These are phyloP conservation scores for Dothideomycetidae sp. DNA, from an alignment of 2,329 filamentous ascomycete species.

Conservation along the genomic window DNA sequence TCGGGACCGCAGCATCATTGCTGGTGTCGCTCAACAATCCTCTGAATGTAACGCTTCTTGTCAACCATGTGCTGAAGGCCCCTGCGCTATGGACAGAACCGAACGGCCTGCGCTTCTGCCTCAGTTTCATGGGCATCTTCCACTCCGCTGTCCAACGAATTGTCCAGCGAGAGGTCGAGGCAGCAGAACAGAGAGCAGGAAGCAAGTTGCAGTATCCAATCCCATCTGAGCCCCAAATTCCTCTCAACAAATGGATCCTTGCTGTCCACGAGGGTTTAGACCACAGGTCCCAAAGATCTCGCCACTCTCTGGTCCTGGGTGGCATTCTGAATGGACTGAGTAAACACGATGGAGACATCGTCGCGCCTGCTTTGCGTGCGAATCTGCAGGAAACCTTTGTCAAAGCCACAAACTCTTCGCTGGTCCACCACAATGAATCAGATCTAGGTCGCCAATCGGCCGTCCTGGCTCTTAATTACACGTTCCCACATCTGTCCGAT, in stretches of 20 bases:
- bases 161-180: slow-evolving; percentile 32
- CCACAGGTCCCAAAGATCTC: slow-evolving; percentile 55
- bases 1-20: slow-evolving; percentile 53
- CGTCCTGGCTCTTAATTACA: slow-evolving; percentile 60
- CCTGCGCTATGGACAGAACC: slow-evolving; percentile 56
- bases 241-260: slow-evolving; percentile 42
- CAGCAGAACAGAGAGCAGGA: slow-evolving; percentile 11
- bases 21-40: slow-evolving; percentile 59
- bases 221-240: slow-evolving; percentile 17
- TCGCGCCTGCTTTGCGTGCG: slow-evolving; percentile 48
- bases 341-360: slow-evolving; percentile 44
- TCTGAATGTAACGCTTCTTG: slow-evolving; percentile 58
- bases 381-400: slow-evolving; percentile 62
- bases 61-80: slow-evolving; percentile 55
- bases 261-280: slow-evolving; percentile 46
- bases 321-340: slow-evolving; percentile 69
- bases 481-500: slow-evolving; percentile 56
- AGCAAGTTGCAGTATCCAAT: slow-evolving; percentile 15
- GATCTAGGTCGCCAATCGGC: slow-evolving; percentile 38
- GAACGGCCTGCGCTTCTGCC: slow-evolving; percentile 47
- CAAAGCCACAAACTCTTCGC: slow-evolving; percentile 59
- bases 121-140: slow-evolving; percentile 56
- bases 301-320: slow-evolving; percentile 66
- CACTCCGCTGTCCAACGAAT: slow-evolving; percentile 50
- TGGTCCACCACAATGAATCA: slow-evolving; percentile 41